Base-by-base conservation (phyloP, 1,284 basidiomycete species). In the Boletus coffeatus region DNA sequence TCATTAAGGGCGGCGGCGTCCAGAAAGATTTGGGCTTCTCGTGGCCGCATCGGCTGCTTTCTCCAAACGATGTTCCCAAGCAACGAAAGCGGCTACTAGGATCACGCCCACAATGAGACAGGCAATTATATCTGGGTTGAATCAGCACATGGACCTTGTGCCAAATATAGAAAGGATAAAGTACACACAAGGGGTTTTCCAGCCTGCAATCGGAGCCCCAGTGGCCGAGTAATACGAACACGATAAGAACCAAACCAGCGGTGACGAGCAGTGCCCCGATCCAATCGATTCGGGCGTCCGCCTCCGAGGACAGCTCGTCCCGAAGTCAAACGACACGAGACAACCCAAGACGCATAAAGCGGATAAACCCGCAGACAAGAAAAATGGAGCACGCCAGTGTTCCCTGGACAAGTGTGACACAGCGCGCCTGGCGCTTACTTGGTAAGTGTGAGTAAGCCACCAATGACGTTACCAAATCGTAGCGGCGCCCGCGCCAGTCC, bases 251-350 rank as follows among this genome's bases (percentile, higher is more conserved):
- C 14, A 96, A 78, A 0, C 91, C 93, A 0, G 80, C 73, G 0
- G 92, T 94, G 56, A 93, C 81, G 34, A 95, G 75, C 25, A 84
- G 76, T 0, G 89, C 90, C 5, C 94, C 94, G 25, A 92, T 70
- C 90, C 92, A 95, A 71, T 97, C 94, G 0, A 96, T 80, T 0
- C 89, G 80, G 29, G 76, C 77, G 66, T 92, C 88, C 0, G 39
- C 53, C 62, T 84, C 83, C 4, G 71, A 67, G 0, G 81, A 81
- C 1, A 77, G 76, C 5, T 70, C 21, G 65, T 87, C 86, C 0
- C 74, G 29, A 29, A 62, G 48, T 89, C 86, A 41, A 93, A 82
- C 5, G 80, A 79, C 14, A 84, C 63, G 0, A 81, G 67, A 0
- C 82, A 89, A 1, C 80, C 76, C 0, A 85, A 43, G 2, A 80